Evolutionary conservation across 306 rosid genomes (phyloP).

Genomic region (Gastrolobium villosum): DNA sequence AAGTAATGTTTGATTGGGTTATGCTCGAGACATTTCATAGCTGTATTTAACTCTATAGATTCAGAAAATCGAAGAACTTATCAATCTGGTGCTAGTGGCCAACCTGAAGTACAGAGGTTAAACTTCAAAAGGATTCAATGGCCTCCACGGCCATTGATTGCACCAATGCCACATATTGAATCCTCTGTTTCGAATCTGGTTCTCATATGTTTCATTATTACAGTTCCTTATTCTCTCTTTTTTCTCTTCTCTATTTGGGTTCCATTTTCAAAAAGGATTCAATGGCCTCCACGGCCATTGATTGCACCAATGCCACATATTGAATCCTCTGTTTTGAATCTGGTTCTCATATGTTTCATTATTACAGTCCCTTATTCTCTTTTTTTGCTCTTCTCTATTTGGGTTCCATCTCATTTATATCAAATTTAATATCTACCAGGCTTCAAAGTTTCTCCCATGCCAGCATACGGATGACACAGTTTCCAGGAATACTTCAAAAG

Average conservation of each 20-base stretch:
- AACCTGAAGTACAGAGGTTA: conserved; percentile 48
- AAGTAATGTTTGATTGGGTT: too few species aligned
- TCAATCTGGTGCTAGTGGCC: conserved; percentile 47
- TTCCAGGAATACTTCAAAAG: too few species aligned
- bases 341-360: conserved; percentile 56
- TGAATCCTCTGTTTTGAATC: conserved; percentile 77
- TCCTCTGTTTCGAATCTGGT: conserved; percentile 85
- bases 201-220: conserved; percentile 32
- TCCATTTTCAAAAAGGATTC: too few species aligned
- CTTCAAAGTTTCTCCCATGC: conserved; percentile 56
- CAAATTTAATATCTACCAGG: conserved; percentile 54
- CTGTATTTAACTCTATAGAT: conserved; percentile 46
- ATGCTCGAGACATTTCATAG: too few species aligned
- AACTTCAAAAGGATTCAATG: conserved; percentile 60
- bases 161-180: conserved; percentile 64
- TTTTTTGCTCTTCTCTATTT: conserved; percentile 3
- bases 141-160: conserved; percentile 61
- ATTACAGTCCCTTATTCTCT: conserved; percentile 23
- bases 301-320: conserved; percentile 62
- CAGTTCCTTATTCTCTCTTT: conserved; percentile 14
- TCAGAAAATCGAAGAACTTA: conserved; percentile 45
- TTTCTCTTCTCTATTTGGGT: conserved; percentile 10
- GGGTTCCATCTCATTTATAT: conserved; percentile 28
- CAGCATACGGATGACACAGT: too few species aligned
- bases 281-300: conserved; percentile 61